Percentiles rank a stretch among this genome's conserved stretches.
Conservation (phyloP, 2,329 filamentous ascomycete genomes). For the Leptosphaerulina australis region DNA sequence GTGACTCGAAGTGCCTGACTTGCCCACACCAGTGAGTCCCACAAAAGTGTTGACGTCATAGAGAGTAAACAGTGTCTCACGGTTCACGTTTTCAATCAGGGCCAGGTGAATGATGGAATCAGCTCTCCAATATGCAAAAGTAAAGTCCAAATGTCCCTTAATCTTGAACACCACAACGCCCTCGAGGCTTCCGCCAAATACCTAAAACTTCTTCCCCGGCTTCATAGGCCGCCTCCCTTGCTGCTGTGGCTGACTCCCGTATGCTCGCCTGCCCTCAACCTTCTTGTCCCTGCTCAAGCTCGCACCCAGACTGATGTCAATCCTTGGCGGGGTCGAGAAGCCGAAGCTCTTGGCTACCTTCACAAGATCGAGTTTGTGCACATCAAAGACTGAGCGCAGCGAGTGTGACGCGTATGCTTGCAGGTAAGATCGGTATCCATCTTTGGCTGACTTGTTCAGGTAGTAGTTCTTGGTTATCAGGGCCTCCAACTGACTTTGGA, state of each 20-base stretch:
- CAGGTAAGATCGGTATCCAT: constrained; percentile 85
- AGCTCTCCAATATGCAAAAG: not conserved
- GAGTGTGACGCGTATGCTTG: constrained; percentile 92
- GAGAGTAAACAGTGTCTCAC: no score
- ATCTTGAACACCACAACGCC: constrained; percentile 23
- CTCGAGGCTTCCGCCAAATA: constrained; percentile 8
- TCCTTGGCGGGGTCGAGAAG: constrained; percentile 75
- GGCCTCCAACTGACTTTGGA: constrained; percentile 79
- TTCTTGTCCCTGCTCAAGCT: constrained; percentile 76
- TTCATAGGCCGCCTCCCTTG: constrained; percentile 62
- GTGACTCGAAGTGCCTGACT: no score
- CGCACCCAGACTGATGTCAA: constrained; percentile 78
- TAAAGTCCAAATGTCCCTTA: not conserved
- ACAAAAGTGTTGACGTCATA: no score
- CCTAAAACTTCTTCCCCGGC: constrained; percentile 47
- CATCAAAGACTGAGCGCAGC: constrained; percentile 81
- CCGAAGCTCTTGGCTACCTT: constrained; percentile 87
- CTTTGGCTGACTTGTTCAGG: constrained; percentile 81
- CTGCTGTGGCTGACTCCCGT: constrained; percentile 77
- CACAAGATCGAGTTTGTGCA: constrained; percentile 79
- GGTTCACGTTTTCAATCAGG: no score
- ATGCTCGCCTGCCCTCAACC: constrained; percentile 67
- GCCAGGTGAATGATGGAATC: no score
- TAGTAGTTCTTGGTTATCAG: constrained; percentile 96
- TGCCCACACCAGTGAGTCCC: no score